Percentiles rank a stretch among this genome's conserved stretches.
phyloP scores from a whole-genome alignment of 2,329 filamentous ascomycete species.

The Rutstroemia sp. region DNA sequence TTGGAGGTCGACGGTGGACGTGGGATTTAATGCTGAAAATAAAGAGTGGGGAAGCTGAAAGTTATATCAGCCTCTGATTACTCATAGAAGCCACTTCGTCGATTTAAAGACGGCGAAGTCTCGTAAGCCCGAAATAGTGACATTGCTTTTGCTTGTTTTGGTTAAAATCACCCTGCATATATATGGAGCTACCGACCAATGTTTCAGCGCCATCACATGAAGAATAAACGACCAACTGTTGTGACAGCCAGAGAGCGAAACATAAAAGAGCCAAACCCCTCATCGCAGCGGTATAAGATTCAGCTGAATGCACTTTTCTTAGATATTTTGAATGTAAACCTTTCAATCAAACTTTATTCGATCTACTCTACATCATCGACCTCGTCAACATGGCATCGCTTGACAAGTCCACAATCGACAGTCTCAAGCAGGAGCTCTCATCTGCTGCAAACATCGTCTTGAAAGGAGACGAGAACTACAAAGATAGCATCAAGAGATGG shows the following conservation, averaged over 20 bases:
- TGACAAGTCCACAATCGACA: neutral
- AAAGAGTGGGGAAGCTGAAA: neutral
- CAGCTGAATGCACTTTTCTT: neutral
- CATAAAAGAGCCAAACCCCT: no score
- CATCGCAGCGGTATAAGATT: no score
- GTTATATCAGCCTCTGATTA: neutral
- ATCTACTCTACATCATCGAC: neutral
- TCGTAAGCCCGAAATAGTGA: no score
- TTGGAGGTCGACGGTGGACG: constrained; percentile 55
- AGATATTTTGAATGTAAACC: neutral
- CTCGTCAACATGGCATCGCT: neutral
- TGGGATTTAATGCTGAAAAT: constrained; percentile 21
- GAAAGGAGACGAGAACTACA: constrained; percentile 14
- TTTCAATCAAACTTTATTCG: neutral
- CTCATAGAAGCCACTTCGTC: neutral
- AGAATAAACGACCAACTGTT: no score
- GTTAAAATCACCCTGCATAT: no score
- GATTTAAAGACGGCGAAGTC: neutral
- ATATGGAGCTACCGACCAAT: no score
- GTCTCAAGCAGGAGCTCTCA: constrained; percentile 7
- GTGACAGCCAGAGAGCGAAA: no score
- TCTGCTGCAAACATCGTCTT: constrained; percentile 10
- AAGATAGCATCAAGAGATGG: constrained; percentile 18
- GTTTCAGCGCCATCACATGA: no score
- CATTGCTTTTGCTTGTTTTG: no score